Evolutionary conservation across 2,329 filamentous ascomycete genomes (phyloP).

Genomic region (Didymosphaeria variabile): DNA sequence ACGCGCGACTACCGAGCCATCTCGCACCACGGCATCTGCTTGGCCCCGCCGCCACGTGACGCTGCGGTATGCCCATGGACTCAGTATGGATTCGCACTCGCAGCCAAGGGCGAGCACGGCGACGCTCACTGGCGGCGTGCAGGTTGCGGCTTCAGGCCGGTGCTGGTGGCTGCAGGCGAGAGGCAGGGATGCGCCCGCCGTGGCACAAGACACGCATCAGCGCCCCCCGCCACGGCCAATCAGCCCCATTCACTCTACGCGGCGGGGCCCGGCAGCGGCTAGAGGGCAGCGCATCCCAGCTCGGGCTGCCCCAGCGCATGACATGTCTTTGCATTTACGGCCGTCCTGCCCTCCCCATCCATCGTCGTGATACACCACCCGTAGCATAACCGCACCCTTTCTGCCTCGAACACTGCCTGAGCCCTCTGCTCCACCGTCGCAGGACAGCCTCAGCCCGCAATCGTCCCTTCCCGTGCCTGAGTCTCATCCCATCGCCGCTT

Average conservation of each 20-base stretch:
- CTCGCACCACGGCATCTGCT: slow-evolving; percentile 16
- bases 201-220: slow-evolving; percentile 35
- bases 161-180: slow-evolving; percentile 17
- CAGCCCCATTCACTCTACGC: background rate
- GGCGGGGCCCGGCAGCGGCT: slow-evolving; percentile 22
- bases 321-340: slow-evolving; percentile 46
- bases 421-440: slow-evolving; percentile 39
- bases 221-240: slow-evolving; percentile 18
- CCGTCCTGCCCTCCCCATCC: slow-evolving; percentile 35
- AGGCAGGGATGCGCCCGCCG: slow-evolving; percentile 22
- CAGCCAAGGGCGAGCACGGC: slow-evolving; percentile 14
- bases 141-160: slow-evolving; percentile 23
- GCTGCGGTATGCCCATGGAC: no score
- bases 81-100: slow-evolving; percentile 1
- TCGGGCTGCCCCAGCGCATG: slow-evolving; percentile 38
- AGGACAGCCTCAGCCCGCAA: slow-evolving; percentile 35
- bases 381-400: slow-evolving; percentile 42
- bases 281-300: slow-evolving; percentile 15
- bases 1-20: slow-evolving; percentile 2
- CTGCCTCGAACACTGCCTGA: slow-evolving; percentile 45
- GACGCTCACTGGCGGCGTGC: slow-evolving; percentile 4
- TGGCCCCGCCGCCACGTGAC: slow-evolving; percentile 32
- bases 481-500: slow-evolving; percentile 23
- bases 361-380: slow-evolving; percentile 46
- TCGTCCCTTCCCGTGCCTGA: slow-evolving; percentile 34